Evolutionary conservation across 352 stramenopile genomes (phyloP), one percentile per base, ranked within the genome.

Genomic region (Globisporangium lucens): DNA sequence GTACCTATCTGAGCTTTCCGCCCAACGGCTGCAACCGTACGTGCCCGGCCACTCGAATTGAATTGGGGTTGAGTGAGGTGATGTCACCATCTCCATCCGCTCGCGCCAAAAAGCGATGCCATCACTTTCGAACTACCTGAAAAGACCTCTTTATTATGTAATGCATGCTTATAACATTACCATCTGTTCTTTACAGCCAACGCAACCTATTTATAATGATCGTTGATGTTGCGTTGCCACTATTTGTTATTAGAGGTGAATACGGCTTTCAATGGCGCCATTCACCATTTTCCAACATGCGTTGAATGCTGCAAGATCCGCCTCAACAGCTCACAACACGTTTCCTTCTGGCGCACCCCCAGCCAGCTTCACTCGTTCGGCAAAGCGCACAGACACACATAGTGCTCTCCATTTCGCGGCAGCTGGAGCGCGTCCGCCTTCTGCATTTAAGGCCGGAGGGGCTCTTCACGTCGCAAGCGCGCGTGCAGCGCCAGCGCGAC

Each of bases 1-100:
- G 60, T 57, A 65, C 22, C 43, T 65, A 47, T 65, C 7, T 56
- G 60, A 57, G 60, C 36, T 52, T 61, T 49, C 35, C 17, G 20
- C 9, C 10, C 27, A 47, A 47, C 22, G 15, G 7, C 57, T 52
- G 35, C 24, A 52, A 51, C 43, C 17, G 17, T 6, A 51, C 9
- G 17, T 10, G 5, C 6, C 43, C 8, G 17, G 17, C 43, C 43
- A 51, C 43, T 51, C 58, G 30, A 24, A 52, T 17, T 65, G 4
- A 2, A 51, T 43, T 52, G 12, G 20, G 17, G 20, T 43, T 63
- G n/a, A 33, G 22, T n/a, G 43, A n/a, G 6, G 22, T n/a, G 43
- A n/a, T 2, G 43, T 24, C 43, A n/a, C 17, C 43, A 51, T 51
- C 43, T 24, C 43, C 17, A 51, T 49, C 15, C 41, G 6, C 43